phyloP scores from a whole-genome alignment of 257 asterid genomes.

The Solanum peruvianum region DNA sequence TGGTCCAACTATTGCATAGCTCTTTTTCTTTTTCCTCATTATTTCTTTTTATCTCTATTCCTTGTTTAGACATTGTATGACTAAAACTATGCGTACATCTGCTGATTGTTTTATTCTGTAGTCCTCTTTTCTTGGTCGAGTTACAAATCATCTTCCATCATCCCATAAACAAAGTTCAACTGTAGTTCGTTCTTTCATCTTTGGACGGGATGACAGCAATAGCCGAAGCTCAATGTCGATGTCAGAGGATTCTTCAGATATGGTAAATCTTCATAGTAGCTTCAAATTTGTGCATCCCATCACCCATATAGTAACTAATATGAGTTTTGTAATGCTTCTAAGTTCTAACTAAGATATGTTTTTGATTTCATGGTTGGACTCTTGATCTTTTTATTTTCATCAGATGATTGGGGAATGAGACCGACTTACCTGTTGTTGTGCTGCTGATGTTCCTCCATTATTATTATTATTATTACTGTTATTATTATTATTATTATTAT shows the following conservation, averaged over 20 bases:
- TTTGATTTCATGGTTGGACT: not conserved
- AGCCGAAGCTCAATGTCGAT: conserved; percentile 58
- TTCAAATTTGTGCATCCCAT: not conserved
- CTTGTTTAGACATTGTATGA: not conserved
- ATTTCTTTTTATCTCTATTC: not conserved
- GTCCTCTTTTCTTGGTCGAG: conserved; percentile 87
- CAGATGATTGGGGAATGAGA: not conserved
- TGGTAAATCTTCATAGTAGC: conserved; percentile 25
- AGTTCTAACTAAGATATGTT: not conserved
- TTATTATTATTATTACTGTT: not conserved
- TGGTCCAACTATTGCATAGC: not conserved
- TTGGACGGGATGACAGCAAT: conserved; percentile 82
- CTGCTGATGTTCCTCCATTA: not conserved
- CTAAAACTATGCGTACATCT: not conserved
- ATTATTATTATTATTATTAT: not conserved
- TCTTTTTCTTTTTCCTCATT: not conserved
- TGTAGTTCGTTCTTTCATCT: conserved; percentile 60
- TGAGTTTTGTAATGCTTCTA: not conserved
- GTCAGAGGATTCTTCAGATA: conserved; percentile 54
- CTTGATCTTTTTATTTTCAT: not conserved
- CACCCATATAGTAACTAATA: not conserved
- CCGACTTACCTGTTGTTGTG: not conserved
- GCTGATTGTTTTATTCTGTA: conserved; percentile 13
- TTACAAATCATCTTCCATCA: conserved; percentile 40
- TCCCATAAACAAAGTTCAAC: conserved; percentile 61